Percentiles rank a stretch among this genome's conserved stretches.
Conservation (phyloP, 2,329 filamentous ascomycete species). For the Neonectria punicea region DNA sequence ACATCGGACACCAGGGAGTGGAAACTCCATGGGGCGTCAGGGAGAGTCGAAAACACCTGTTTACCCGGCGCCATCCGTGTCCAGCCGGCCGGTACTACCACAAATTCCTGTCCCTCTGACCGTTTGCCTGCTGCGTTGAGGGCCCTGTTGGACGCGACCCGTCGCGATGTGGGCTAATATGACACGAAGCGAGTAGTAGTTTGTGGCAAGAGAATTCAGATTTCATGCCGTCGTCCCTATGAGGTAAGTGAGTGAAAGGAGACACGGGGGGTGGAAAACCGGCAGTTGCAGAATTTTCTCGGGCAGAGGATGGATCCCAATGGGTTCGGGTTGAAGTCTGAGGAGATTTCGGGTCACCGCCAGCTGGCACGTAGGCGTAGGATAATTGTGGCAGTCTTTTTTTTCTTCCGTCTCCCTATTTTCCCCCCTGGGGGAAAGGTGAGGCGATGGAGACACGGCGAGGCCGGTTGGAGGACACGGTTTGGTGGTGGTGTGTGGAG, state of each 20-base stretch:
- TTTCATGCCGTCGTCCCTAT: slow-evolving; percentile 7
- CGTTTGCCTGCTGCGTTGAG: slow-evolving; percentile 21
- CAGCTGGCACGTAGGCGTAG: slow-evolving; percentile 14
- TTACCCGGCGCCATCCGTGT: slow-evolving; percentile 24
- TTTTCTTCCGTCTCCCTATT: slow-evolving; percentile 13
- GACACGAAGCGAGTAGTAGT: slow-evolving; percentile 14
- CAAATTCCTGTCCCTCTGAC: background rate
- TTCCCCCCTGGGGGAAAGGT: slow-evolving; percentile 24
- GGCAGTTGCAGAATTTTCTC: slow-evolving; percentile 13
- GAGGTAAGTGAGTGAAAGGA: slow-evolving; percentile 5
- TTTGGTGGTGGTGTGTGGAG: slow-evolving; percentile 31
- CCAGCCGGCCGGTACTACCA: slow-evolving; percentile 7
- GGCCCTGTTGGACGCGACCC: slow-evolving; percentile 9
- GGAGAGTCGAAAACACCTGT: background rate
- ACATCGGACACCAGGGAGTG: background rate
- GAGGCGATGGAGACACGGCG: slow-evolving; percentile 44
- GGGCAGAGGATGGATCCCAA: slow-evolving; percentile 13
- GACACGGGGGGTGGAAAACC: background rate
- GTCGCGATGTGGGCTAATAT: slow-evolving; percentile 15
- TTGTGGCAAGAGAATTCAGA: background rate
- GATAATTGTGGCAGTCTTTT: slow-evolving; percentile 26
- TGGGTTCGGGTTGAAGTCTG: slow-evolving; percentile 3
- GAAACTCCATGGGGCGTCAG: background rate
- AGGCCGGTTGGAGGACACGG: slow-evolving; percentile 38
- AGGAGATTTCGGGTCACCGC: slow-evolving; percentile 4